Evolutionary conservation across 2,329 filamentous ascomycete genomes (phyloP), one percentile per base, ranked within the genome.

Genomic region (Acephala macrosclerotiorum): DNA sequence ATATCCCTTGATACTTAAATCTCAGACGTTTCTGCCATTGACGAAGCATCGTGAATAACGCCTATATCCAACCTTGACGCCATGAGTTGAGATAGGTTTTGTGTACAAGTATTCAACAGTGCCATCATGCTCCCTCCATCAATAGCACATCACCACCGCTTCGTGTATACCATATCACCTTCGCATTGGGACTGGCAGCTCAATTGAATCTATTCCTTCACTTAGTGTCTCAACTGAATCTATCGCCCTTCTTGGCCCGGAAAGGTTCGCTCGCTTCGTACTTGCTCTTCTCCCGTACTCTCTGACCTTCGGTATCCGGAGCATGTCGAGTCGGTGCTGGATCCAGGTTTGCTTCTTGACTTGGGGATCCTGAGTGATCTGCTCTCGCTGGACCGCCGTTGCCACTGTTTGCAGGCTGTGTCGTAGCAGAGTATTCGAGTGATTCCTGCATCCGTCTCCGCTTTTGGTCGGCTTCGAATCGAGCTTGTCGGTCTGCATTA

Each of bases 281-380:
- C 81, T 97, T 97, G 78, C 93, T 91, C 84, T 93, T 96, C 79
- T 94, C 92, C 40, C 82, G 74, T 29, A 91, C 82, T 69, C 85
- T 83, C 75, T 93, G 84, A 51, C 83, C 80, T 76, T 92, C 91
- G 49, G 87, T 91, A 70, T 89, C 84, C 1, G 92, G 91, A 66
- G 91, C 91, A 80, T 97, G 94, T 70, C 89, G 84, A 61, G 93
- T 96, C 11, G 94, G 91, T 14, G 94, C 94, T n/a, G 93, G 93
- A 80, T 97, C 94, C 69, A 82, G 88, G 20, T 64, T 70, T 36
- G 89, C 88, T 80, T 96, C 91, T 74, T 88, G 84, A 77, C 91
- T 92, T 25, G 92, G 91, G 22, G 86, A 87, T 51, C 84, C 83
- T 36, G 80, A 82, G 38, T 79, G 80, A 74, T 89, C 87, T 73